Base-by-base conservation (phyloP, 352 stramenopile species). In the Aphanomyces stellatus region DNA sequence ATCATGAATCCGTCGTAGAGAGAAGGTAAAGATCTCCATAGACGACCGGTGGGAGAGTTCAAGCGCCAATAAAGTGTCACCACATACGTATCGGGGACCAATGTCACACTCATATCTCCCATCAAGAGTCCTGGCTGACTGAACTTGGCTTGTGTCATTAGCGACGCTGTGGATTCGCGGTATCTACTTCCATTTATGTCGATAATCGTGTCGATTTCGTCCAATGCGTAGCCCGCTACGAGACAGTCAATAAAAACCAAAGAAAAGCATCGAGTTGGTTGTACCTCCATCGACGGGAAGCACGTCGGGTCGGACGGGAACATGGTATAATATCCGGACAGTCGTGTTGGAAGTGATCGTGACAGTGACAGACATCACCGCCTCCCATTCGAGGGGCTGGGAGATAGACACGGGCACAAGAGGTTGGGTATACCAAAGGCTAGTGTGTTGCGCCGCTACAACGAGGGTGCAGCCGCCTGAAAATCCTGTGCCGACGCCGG, bases 391-490 rank as follows among this genome's bases (percentile, higher is more conserved):
- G 25, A 33, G 6, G 3, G 31, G 15, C 24, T 59, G 10, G 17
- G 11, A 8, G 15, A 59, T 31, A 15, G 27, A 25, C 2, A 67
- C 30, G 4, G 41, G 10, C 17, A 19, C 22, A 15, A 67, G 27
- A 13, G 60, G 60, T 41, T 67, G 60, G 7, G 33, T 48, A 7
- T 30, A 67, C 60, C 60, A 59, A 15, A 59, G 4, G 7, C 24
- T n/a, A 13, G 37, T 37, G 30, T 42, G 60, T 33, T 67, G 60
- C 11, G 60, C 60, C 10, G 46, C 60, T 15, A 48, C 60, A 25
- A 67, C 48, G 13, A 67, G 60, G 7, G 60, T 55, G 42, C 60
- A 67, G 13, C 40, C 60, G 11, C 60, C 59, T 35, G 59, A 51
- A 28, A 65, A 65, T 19, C 59, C 59, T 24, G 59, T 57, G 25